phyloP scores from a whole-genome alignment of 73 alveolate genomes.

The Paramecium sonneborni region DNA sequence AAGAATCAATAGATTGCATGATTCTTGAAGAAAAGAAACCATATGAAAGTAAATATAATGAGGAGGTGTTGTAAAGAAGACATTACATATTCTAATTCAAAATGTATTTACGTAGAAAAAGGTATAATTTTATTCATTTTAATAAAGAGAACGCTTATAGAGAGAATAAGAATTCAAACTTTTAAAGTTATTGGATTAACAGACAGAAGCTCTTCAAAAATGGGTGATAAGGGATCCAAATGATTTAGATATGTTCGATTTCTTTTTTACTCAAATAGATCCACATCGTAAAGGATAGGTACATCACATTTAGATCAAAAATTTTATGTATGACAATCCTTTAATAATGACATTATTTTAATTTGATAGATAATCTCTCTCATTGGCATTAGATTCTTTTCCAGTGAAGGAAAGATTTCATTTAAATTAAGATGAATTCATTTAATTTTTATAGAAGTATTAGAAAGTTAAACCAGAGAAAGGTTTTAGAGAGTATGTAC shows the following conservation, averaged over 20 bases:
- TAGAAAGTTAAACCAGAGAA: not conserved
- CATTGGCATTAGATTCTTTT: not conserved
- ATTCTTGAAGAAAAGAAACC: not conserved
- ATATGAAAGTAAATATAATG: not conserved
- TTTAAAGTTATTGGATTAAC: not conserved
- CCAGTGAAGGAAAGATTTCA: constrained; percentile 25
- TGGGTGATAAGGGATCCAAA: constrained; percentile 19
- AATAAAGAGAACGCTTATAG: not conserved
- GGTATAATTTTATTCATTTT: not conserved
- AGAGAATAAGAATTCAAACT: constrained; percentile 39
- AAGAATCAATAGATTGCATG: not conserved
- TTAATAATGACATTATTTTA: not conserved
- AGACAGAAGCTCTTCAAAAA: constrained; percentile 21
- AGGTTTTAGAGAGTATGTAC: constrained; percentile 30
- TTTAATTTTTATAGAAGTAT: constrained; percentile 4
- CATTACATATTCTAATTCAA: constrained; percentile 43
- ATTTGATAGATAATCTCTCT: not conserved
- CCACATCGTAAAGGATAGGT: not conserved
- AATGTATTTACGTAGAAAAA: constrained; percentile 33
- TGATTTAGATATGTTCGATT: constrained; percentile 39
- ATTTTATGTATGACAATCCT: constrained; percentile 34
- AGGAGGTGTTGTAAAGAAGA: constrained; percentile 36
- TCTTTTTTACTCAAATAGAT: constrained; percentile 19
- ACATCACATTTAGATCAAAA: not conserved
- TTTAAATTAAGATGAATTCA: not conserved